Conservation (phyloP, 2,329 filamentous ascomycete species). For the Metarhizium humberi region DNA sequence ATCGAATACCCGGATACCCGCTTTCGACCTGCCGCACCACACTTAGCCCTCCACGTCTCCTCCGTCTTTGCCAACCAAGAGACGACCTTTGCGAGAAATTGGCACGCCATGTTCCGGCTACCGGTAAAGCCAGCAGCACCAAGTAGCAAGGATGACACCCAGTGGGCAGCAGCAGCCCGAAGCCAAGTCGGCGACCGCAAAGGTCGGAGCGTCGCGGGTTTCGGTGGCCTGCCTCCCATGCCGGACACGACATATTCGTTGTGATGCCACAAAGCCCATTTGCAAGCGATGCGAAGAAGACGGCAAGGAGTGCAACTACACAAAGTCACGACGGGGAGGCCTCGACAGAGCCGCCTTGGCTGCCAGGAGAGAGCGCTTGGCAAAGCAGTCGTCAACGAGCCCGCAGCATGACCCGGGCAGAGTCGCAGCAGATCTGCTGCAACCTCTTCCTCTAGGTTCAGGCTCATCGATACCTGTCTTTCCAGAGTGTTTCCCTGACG, state of each 20-base stretch:
- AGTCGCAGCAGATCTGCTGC: too few species aligned
- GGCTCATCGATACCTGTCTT: too few species aligned
- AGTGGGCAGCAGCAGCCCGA: background rate
- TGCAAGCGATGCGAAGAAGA: too few species aligned
- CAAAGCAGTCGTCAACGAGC: too few species aligned
- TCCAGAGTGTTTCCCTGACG: too few species aligned
- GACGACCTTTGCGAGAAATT: background rate
- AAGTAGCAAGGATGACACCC: background rate
- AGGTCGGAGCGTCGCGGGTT: conserved; percentile 1
- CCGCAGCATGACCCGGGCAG: too few species aligned
- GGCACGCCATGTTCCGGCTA: background rate
- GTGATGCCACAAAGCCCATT: conserved; percentile 26
- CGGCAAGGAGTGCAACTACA: too few species aligned
- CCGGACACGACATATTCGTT: conserved; percentile 41
- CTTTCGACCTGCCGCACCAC: background rate
- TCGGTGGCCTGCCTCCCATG: conserved; percentile 41
- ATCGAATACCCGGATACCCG: conserved; percentile 5
- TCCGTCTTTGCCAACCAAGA: conserved; percentile 1
- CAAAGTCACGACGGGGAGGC: too few species aligned
- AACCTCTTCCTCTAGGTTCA: too few species aligned
- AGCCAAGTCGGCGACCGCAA: background rate
- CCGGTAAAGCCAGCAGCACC: conserved; percentile 2
- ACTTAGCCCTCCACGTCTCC: background rate
- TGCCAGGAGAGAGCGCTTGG: too few species aligned
- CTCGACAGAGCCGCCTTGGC: too few species aligned